phyloP scores from a whole-genome alignment of 495 filamentous ascomycete genomes.

The Glutinoglossum americanum region DNA sequence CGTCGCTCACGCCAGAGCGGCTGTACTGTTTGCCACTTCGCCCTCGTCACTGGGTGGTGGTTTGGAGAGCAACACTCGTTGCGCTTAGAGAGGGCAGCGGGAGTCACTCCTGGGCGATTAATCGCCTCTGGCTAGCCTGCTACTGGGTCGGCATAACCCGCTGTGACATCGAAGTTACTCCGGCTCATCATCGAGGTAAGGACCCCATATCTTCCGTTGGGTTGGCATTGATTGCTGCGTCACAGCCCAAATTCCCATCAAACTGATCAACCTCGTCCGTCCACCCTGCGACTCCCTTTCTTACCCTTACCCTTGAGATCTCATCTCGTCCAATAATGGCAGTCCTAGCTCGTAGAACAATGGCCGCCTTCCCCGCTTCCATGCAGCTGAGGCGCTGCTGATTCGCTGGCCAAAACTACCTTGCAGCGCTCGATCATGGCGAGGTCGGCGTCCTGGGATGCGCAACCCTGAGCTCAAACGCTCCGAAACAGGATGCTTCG shows the following conservation, averaged over 20 bases:
- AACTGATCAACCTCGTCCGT: constrained; percentile 3
- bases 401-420: not conserved
- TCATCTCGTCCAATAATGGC: not conserved
- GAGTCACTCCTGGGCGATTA: not conserved
- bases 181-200: not conserved
- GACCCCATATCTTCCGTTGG: not conserved
- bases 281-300: not conserved
- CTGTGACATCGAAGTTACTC: not conserved
- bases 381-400: not conserved
- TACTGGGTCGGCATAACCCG: not conserved
- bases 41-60: not conserved
- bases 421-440: not conserved
- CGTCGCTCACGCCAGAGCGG: not conserved
- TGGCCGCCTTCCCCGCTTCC: not conserved
- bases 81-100: not conserved
- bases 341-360: not conserved
- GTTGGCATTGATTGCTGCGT: not conserved
- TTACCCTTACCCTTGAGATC: not conserved
- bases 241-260: not conserved
- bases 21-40: not conserved
- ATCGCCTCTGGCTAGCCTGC: not conserved
- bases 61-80: not conserved
- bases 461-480: not conserved
- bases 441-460: not conserved
- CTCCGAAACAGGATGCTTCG: not conserved